A percentile compares a stretch with the other conserved stretches of the same genome.
Evolutionary conservation across 768 basidiomycete genomes (phyloP).

Genomic region (Panaeolus papilionaceus): DNA sequence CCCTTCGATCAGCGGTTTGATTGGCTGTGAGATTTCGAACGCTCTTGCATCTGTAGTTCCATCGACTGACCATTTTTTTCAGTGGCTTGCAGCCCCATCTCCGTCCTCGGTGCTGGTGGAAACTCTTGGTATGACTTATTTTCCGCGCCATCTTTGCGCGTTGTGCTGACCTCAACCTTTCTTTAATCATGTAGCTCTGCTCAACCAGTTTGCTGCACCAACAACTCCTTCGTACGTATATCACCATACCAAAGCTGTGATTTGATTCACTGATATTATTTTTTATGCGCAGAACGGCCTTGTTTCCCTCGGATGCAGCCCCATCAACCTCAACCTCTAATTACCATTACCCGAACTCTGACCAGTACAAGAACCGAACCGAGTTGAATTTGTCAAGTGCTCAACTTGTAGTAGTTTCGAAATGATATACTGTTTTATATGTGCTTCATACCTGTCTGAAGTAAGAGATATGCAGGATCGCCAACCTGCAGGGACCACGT

Average conservation of each 20-base stretch:
- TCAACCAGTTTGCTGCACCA: conserved; percentile 44
- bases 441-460: neutral
- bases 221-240: conserved; percentile 40
- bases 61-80: neutral
- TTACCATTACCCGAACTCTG: neutral
- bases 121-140: neutral
- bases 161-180: neutral
- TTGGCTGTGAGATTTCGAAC: conserved; percentile 12
- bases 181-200: conserved; percentile 25
- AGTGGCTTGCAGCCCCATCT: conserved; percentile 9
- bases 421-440: neutral
- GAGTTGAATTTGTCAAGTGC: neutral
- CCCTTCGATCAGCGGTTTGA: conserved; percentile 7
- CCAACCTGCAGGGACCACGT: neutral
- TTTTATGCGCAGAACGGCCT: neutral
- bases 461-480: neutral
- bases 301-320: conserved; percentile 6
- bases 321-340: conserved; percentile 8
- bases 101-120: conserved; percentile 8
- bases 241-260: neutral
- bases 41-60: too few species aligned
- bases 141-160: too few species aligned
- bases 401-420: neutral
- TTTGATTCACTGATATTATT: neutral
- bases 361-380: neutral